A percentile compares a stretch with the other conserved stretches of the same genome.
phyloP scores from a whole-genome alignment of 441 rosid species.

The Syzygium syzygioides region DNA sequence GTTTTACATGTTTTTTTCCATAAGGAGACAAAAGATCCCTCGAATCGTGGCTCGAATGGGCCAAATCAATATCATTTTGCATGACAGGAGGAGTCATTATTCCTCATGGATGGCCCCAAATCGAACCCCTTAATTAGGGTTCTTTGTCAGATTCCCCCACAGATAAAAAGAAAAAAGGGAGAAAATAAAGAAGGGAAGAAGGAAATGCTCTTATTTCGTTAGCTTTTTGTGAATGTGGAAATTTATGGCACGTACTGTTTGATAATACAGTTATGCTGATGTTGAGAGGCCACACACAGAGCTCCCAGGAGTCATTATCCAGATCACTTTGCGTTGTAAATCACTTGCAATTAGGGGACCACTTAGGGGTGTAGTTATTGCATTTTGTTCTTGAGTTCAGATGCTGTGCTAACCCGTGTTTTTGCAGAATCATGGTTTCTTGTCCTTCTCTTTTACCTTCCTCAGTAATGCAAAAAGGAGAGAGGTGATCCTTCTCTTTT shows the following conservation, averaged over 20 bases:
- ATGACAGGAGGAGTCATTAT: background rate
- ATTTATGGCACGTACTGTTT: background rate
- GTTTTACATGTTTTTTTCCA: background rate
- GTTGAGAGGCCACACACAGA: slow-evolving; percentile 9
- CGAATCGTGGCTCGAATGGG: background rate
- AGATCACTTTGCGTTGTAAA: background rate
- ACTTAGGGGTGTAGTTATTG: background rate
- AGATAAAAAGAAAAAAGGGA: no score
- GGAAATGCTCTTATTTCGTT: background rate
- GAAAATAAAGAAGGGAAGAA: background rate
- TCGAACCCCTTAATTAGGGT: slow-evolving; percentile 4
- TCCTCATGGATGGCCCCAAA: slow-evolving; percentile 7
- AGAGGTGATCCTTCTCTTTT: background rate
- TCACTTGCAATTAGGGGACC: slow-evolving; percentile 23
- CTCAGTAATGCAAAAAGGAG: background rate
- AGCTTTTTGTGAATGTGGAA: background rate
- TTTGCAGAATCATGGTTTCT: background rate
- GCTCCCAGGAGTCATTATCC: background rate
- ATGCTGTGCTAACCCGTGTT: background rate
- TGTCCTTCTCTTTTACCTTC: background rate
- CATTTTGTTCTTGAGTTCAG: background rate
- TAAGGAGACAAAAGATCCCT: background rate
- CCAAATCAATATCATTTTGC: background rate
- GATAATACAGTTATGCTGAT: slow-evolving; percentile 9
- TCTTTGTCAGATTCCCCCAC: slow-evolving; percentile 15